These are phyloP conservation scores for Ceratobasidium sp. DNA, from an alignment of 1,284 basidiomycete genomes.

Conservation along the genomic window DNA sequence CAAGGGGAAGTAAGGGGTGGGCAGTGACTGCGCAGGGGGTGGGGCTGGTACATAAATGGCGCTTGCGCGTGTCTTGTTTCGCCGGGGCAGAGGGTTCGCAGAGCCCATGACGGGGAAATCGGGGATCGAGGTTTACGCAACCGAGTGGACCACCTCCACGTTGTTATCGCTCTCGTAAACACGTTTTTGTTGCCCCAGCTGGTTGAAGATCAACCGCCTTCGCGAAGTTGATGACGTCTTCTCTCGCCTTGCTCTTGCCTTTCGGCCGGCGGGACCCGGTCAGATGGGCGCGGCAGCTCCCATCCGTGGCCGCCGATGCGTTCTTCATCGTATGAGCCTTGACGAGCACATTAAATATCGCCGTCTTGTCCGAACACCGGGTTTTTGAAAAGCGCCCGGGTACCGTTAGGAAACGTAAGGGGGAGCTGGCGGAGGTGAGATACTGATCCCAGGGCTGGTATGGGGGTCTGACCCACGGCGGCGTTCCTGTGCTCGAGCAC, in stretches of 20 bases:
- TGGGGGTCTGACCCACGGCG: no score
- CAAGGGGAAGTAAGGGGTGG: conserved; percentile 83
- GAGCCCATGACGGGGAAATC: conserved; percentile 57
- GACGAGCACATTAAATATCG: conserved; percentile 55
- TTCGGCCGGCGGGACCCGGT: conserved; percentile 53
- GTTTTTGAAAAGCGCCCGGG: conserved; percentile 74
- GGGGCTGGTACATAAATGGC: conserved; percentile 27
- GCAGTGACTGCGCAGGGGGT: conserved; percentile 46
- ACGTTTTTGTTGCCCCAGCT: conserved; percentile 40
- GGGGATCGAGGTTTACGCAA: conserved; percentile 61
- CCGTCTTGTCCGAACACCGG: conserved; percentile 64
- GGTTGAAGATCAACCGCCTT: conserved; percentile 84
- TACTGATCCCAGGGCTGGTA: no score
- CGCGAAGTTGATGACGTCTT: conserved; percentile 71
- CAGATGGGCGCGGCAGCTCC: conserved; percentile 77
- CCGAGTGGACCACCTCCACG: conserved; percentile 65
- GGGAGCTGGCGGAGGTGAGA: conserved; percentile 77
- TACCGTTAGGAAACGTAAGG: conserved; percentile 81
- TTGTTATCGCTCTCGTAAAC: conserved; percentile 45
- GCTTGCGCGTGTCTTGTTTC: conserved; percentile 68
- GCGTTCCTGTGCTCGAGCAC: no score
- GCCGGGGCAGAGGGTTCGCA: conserved; percentile 66
- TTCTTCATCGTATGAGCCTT: conserved; percentile 77
- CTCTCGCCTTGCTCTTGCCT: conserved; percentile 60
- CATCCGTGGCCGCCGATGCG: conserved; percentile 76